A percentile compares a stretch with the other conserved stretches of the same genome.
These are phyloP conservation scores for Backusella tarrabulga DNA, from an alignment of 192 early-diverging fungal genomes.

Conservation along the genomic window DNA sequence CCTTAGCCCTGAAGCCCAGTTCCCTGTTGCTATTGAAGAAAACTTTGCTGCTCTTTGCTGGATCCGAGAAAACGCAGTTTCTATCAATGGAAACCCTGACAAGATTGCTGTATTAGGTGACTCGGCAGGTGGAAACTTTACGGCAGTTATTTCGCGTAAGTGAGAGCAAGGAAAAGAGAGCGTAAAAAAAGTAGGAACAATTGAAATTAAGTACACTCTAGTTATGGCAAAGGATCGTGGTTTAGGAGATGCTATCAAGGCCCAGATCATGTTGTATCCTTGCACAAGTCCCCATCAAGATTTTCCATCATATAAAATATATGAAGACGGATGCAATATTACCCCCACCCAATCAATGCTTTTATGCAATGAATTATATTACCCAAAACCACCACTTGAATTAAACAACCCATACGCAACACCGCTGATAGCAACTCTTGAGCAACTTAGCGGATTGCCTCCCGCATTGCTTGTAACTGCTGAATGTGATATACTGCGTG, in stretches of 20 bases:
- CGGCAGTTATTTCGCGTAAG: constrained; percentile 1
- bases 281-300: background rate
- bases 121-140: constrained; percentile 21
- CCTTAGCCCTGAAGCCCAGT: constrained; percentile 6
- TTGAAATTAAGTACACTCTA: background rate
- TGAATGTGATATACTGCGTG: constrained; percentile 21
- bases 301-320: background rate
- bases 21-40: constrained; percentile 15
- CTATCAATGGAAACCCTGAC: background rate
- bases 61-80: background rate
- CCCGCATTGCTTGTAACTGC: constrained; percentile 18
- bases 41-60: constrained; percentile 18
- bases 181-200: background rate
- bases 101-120: constrained; percentile 19
- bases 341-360: too few relatives aligned
- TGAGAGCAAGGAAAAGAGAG: background rate
- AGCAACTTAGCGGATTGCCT: constrained; percentile 14
- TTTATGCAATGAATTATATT: background rate
- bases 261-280: constrained; percentile 18
- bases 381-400: background rate
- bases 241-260: background rate
- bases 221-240: constrained; percentile 7
- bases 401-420: background rate
- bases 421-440: background rate
- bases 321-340: background rate